A percentile compares a stretch with the other conserved stretches of the same genome.
Evolutionary conservation across 352 stramenopile genomes (phyloP).

Genomic region (Hyaloperonospora brassicae): DNA sequence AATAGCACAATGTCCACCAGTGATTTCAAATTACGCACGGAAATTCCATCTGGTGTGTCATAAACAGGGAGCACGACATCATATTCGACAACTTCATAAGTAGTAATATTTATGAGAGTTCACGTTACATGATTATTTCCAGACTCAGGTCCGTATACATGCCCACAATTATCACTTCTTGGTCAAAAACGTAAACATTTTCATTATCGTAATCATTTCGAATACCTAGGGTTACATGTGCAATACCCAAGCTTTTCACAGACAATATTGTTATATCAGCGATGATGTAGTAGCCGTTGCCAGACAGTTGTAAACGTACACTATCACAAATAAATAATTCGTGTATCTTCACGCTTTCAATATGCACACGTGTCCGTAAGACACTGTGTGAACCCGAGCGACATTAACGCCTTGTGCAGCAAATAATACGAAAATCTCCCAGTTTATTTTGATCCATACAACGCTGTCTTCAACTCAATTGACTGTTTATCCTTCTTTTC

Average conservation of each 20-base stretch:
- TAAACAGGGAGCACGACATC: neutral
- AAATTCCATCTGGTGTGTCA: neutral
- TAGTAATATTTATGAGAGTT: neutral
- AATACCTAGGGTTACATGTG: neutral
- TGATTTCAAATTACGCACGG: neutral
- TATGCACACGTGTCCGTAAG: neutral
- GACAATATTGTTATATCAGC: neutral
- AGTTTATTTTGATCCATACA: neutral
- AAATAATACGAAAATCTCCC: neutral
- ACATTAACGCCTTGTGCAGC: neutral
- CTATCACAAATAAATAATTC: no score
- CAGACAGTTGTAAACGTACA: no score
- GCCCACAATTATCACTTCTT: neutral
- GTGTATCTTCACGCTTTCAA: no score
- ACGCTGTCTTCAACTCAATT: neutral
- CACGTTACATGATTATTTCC: neutral
- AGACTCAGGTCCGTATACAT: neutral
- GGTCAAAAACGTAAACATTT: neutral
- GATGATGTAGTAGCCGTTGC: no score
- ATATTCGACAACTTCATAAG: neutral
- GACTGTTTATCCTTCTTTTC: neutral
- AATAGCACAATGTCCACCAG: neutral
- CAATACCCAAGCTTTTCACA: neutral
- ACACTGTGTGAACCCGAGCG: neutral
- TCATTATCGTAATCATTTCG: neutral